Percentiles rank a stretch among this genome's conserved stretches.
Conservation (phyloP, 352 stramenopile species). For the Globisporangium paroecandrum region DNA sequence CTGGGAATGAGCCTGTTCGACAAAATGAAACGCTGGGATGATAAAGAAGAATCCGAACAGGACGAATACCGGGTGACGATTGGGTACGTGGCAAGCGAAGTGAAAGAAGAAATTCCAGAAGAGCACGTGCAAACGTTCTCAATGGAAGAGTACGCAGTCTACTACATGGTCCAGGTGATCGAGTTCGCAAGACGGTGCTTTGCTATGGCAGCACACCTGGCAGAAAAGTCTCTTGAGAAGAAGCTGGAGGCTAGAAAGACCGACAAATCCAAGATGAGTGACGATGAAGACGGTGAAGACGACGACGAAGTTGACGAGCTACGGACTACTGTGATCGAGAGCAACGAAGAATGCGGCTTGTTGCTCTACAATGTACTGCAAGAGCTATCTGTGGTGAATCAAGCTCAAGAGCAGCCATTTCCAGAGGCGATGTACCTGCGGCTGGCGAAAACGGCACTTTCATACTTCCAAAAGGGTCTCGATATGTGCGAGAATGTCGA, state of each 20-base stretch:
- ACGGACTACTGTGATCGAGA: conserved; percentile 42
- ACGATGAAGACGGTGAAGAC: conserved; percentile 18
- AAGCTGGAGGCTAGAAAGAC: background rate
- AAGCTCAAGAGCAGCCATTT: conserved; percentile 26
- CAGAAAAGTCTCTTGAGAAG: conserved; percentile 16
- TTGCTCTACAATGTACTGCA: conserved; percentile 73
- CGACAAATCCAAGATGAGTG: background rate
- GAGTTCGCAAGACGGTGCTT: conserved; percentile 68
- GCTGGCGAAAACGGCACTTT: conserved; percentile 27
- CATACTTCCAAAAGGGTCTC: conserved; percentile 42
- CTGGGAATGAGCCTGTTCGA: conserved; percentile 45
- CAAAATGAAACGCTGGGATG: conserved; percentile 55
- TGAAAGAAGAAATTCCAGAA: conserved; percentile 2
- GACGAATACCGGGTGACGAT: conserved; percentile 17
- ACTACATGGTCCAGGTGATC: conserved; percentile 50
- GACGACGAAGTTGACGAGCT: conserved; percentile 31
- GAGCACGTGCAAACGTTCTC: conserved; percentile 11
- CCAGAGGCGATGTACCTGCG: conserved; percentile 24
- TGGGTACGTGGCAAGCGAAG: background rate
- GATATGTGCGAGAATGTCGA: conserved; percentile 28
- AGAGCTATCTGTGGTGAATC: conserved; percentile 54
- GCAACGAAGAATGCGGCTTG: conserved; percentile 68
- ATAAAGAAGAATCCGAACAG: conserved; percentile 18
- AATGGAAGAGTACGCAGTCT: conserved; percentile 43
- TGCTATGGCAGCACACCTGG: conserved; percentile 53